Evolutionary conservation across 2,329 filamentous ascomycete species (phyloP).

Genomic region (Fusarium avenaceum): DNA sequence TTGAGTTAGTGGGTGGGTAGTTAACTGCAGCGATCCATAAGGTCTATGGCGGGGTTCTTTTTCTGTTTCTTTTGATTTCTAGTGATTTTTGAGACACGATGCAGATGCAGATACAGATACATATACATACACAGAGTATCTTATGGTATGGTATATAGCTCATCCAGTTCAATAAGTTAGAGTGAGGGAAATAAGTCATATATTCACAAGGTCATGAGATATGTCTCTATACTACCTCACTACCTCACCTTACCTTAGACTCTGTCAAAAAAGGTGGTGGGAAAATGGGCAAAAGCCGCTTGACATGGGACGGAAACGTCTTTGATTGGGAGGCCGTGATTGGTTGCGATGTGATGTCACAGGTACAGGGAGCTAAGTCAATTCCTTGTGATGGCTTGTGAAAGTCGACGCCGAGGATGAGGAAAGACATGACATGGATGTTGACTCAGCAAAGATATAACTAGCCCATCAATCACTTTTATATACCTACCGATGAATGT

Average conservation of each 20-base stretch:
- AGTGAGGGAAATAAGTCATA: slow-evolving; percentile 13
- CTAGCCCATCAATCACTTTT: background rate
- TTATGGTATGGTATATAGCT: background rate
- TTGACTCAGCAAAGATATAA: slow-evolving; percentile 26
- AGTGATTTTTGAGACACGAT: background rate
- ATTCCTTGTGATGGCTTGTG: slow-evolving; percentile 44
- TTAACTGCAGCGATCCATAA: slow-evolving; percentile 10
- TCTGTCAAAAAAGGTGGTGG: slow-evolving; percentile 16
- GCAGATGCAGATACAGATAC: background rate
- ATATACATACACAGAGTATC: background rate
- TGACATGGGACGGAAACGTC: slow-evolving; percentile 37
- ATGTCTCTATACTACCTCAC: background rate
- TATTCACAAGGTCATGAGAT: slow-evolving; percentile 24
- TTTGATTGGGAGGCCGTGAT: slow-evolving; percentile 36
- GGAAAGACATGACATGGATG: slow-evolving; percentile 4
- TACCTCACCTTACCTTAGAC: background rate
- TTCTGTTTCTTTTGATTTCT: slow-evolving; percentile 11
- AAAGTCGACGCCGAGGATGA: slow-evolving; percentile 41
- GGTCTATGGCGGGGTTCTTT: slow-evolving; percentile 32
- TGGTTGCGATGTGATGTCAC: slow-evolving; percentile 42
- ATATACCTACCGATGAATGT: background rate
- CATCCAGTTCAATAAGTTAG: background rate
- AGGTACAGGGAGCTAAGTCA: slow-evolving; percentile 17
- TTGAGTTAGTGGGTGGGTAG: slow-evolving; percentile 22
- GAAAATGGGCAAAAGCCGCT: slow-evolving; percentile 13